Base-by-base conservation (phyloP, 768 basidiomycete genomes). In the Filobasidium floriforme region DNA sequence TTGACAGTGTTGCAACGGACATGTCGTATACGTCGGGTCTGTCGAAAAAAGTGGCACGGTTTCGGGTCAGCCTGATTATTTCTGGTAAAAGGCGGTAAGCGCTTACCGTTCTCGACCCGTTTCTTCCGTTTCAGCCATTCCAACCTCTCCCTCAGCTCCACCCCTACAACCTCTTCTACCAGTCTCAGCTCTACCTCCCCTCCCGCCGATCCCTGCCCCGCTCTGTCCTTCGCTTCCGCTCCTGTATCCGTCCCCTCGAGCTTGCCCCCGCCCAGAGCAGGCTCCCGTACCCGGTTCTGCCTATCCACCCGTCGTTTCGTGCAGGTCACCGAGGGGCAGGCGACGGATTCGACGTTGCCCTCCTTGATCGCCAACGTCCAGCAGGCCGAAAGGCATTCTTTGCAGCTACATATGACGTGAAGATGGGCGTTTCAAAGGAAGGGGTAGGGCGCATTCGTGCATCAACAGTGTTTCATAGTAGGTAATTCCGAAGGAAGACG, bases 291-390 rank as follows among this genome's bases (percentile, higher is more conserved):
- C 5, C 14, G 26, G 15, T 32, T 57, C 26, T 57, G 55, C 55
- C 12, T 67, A 49, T 49, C 61, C 14, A 72, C 68, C 14, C 76
- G 69, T n/a, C 55, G 51, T 65, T 89, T 90, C n/a, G 88, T 85
- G 71, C 92, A 96, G 41, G 81, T 81, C 0, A 86, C 85, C 72
- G 90, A 87, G 0, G 92, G 89, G 75, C 92, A 96, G 0, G 87
- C 84, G 1, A 96, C 91, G 22, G 82, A 82, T 37, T 81, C 83
- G 15, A 91, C 80, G 66, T 88, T 86, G 7, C 92, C 92, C 74
- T 93, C 90, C 59, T 79, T 80, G 62, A 96, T 88, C 70, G 87
- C 88, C 60, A 91, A 75, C 52, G 83, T 82, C 91, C 91, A 96
- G 75, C 89, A 92, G 61, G 88, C 87, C 61, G 82, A 81, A 29